Base-by-base conservation (phyloP, 768 basidiomycete species). In the Leucocoprinus sp. region DNA sequence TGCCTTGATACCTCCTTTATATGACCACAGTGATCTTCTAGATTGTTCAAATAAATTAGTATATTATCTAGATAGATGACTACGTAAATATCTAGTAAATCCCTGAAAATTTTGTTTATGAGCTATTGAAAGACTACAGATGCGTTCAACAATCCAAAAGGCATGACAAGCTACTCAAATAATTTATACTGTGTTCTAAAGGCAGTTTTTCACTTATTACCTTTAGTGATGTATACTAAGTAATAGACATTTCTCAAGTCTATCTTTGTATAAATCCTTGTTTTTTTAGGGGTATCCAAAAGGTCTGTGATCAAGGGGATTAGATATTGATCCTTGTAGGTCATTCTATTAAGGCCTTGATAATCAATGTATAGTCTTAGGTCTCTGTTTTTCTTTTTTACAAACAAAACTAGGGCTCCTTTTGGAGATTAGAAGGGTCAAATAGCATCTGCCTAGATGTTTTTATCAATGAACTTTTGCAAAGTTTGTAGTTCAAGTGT, bases 31-130 rank as follows among this genome's bases (percentile, higher is more conserved):
- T 69, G 67, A 17, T 61, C 44, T 2, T 51, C 43, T 9, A 29
- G 41, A 12, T 50, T 46, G 2, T 54, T 31, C 31, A 67, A 68
- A 50, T 60, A 70, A 21, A 69, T 61, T 15, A 70, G 57, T 42
- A 69, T 65, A 49, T 69, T 59, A 37, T 69, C 61, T 2, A 69
- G 41, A 50, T 70, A 71, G 33, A 69, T 56, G 8, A 65, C 56
- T 22, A 43, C 26, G 15, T 11, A 60, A 8, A 58, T 39, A 39
- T 66, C 64, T 9, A 68, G 50, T 5, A 64, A 41, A 42, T 66
- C 63, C 4, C 50, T 42, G 8, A 71, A 56, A 15, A 64, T 57
- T 31, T 63, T 56, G 18, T 66, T 56, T 48, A 70, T 65, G 37
- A 66, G 60, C 4, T 41, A 34, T 49, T 70, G 67, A 53, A 69